Conservation (phyloP, 306 rosid genomes). For the Hippophae rhamnoides region DNA sequence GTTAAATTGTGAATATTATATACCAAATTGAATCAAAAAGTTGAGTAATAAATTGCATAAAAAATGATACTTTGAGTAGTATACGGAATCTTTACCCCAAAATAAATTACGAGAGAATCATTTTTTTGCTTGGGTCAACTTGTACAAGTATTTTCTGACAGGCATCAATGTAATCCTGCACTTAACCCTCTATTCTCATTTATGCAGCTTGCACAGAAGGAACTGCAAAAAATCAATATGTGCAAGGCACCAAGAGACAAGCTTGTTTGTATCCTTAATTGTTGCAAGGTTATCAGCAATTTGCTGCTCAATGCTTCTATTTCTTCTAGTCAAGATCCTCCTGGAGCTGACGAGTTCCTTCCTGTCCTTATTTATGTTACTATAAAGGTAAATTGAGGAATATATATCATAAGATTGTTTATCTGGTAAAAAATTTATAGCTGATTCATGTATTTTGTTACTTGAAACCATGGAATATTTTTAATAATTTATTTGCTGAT, state of each 20-base stretch:
- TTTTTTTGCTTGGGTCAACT: background rate
- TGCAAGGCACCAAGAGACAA: conserved; percentile 98
- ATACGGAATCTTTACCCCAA: background rate
- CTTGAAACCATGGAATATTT: too few relatives aligned
- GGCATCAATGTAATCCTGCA: conserved; percentile 16
- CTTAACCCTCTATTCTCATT: conserved; percentile 14
- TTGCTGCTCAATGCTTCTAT: conserved; percentile 77
- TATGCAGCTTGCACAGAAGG: conserved; percentile 95
- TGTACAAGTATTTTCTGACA: background rate
- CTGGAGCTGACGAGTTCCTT: conserved; percentile 98
- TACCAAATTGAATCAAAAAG: too few relatives aligned
- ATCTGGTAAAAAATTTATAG: background rate
- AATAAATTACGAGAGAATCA: background rate
- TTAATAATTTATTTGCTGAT: too few relatives aligned
- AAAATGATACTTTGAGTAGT: too few relatives aligned
- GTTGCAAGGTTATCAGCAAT: conserved; percentile 92
- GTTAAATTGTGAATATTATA: too few relatives aligned
- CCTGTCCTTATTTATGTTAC: conserved; percentile 95
- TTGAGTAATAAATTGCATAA: too few relatives aligned
- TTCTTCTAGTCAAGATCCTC: conserved; percentile 70
- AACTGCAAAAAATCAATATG: conserved; percentile 91
- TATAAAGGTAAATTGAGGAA: conserved; percentile 39
- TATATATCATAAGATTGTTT: background rate
- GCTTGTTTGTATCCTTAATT: conserved; percentile 81
- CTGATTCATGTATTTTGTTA: background rate